phyloP scores from a whole-genome alignment of 2,329 filamentous ascomycete genomes.

The Claviceps digitariae region DNA sequence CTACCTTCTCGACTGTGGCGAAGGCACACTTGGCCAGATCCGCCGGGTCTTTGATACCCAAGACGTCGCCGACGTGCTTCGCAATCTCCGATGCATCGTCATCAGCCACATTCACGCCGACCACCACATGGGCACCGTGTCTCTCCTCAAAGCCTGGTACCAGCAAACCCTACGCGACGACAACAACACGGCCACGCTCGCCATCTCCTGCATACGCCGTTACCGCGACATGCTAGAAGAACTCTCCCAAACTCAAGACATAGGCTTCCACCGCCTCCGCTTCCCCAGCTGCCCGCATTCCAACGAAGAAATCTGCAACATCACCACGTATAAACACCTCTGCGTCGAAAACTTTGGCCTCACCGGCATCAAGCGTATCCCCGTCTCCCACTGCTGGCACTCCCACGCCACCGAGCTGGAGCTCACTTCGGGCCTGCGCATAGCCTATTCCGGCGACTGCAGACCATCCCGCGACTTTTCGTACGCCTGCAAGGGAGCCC shows the following conservation, averaged over 20 bases:
- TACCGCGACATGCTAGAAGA: constrained; percentile 72
- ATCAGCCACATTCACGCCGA: constrained; percentile 95
- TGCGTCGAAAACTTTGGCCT: constrained; percentile 45
- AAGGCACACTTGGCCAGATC: constrained; percentile 83
- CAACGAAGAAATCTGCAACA: constrained; percentile 12
- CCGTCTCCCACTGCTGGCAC: constrained; percentile 66
- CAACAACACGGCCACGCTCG: constrained; percentile 32
- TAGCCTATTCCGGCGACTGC: constrained; percentile 92
- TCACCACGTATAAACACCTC: constrained; percentile 21
- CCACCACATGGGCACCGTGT: constrained; percentile 78
- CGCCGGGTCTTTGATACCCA: constrained; percentile 55
- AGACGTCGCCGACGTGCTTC: constrained; percentile 57
- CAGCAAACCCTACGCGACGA: constrained; percentile 28
- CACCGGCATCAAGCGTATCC: constrained; percentile 49
- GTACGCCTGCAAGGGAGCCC: constrained; percentile 56
- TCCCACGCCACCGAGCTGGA: constrained; percentile 66
- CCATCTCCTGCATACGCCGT: constrained; percentile 53
- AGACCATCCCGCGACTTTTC: constrained; percentile 62
- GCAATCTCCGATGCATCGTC: constrained; percentile 69
- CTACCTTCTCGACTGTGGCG: constrained; percentile 83
- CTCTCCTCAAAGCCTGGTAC: constrained; percentile 74
- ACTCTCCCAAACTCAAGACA: constrained; percentile 65
- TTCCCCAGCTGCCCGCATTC: constrained; percentile 18
- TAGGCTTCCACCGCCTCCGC: constrained; percentile 45
- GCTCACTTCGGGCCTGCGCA: constrained; percentile 67